Evolutionary conservation across 345 rosid genomes (phyloP).

Genomic region (Lepidium aucheri): DNA sequence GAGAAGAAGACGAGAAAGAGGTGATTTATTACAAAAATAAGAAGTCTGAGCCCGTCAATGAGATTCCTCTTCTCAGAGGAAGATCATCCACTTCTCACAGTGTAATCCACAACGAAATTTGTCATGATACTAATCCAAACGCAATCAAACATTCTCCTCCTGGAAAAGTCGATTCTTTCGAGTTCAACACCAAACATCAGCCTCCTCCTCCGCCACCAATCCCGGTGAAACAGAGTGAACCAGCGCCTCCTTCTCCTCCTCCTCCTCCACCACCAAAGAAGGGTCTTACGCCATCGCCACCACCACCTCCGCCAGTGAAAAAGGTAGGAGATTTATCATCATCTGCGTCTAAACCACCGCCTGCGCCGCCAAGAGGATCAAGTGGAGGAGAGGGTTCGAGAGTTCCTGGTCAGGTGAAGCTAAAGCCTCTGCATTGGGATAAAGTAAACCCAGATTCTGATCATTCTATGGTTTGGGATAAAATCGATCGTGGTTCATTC

Average conservation of each 20-base stretch:
- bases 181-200: not conserved
- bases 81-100: slow-evolving; percentile 48
- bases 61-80: slow-evolving; percentile 59
- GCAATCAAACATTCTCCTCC: not conserved
- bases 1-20: slow-evolving; percentile 24
- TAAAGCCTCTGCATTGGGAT: slow-evolving; percentile 93
- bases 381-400: slow-evolving; percentile 18
- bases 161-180: not conserved
- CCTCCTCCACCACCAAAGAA: slow-evolving; percentile 26
- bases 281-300: slow-evolving; percentile 32
- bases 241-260: slow-evolving; percentile 19
- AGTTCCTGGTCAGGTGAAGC: slow-evolving; percentile 39
- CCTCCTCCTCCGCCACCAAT: slow-evolving; percentile 26
- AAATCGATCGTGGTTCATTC: slow-evolving; percentile 69
- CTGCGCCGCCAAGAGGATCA: slow-evolving; percentile 27
- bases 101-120: slow-evolving; percentile 15
- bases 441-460: slow-evolving; percentile 52
- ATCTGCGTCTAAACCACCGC: slow-evolving; percentile 35
- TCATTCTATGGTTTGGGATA: slow-evolving; percentile 95
- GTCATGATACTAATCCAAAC: not conserved
- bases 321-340: slow-evolving; percentile 15
- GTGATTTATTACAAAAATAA: slow-evolving; percentile 16
- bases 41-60: slow-evolving; percentile 30
- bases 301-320: slow-evolving; percentile 44
- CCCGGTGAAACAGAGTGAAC: slow-evolving; percentile 13